Evolutionary conservation across 2,329 filamentous ascomycete genomes (phyloP).

Genomic region (Calonectria ilicicola): DNA sequence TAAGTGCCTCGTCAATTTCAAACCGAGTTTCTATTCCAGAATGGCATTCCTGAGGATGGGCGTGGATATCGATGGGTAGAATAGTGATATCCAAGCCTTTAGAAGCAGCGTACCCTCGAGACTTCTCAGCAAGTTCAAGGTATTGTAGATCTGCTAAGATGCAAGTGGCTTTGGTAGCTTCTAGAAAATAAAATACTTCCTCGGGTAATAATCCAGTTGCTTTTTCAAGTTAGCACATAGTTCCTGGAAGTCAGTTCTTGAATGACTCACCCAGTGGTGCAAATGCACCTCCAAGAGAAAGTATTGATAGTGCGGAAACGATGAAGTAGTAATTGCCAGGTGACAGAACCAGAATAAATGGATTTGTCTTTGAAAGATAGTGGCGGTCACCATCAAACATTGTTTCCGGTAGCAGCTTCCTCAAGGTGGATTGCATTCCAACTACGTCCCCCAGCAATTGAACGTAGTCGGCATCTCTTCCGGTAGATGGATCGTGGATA

Average conservation of each 20-base stretch:
- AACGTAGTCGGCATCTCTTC: neutral
- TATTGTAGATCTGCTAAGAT: neutral
- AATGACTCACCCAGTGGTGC: neutral
- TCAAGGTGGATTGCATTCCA: neutral
- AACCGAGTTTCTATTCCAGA: neutral
- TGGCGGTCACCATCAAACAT: neutral
- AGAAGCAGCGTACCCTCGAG: neutral
- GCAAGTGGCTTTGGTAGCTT: neutral
- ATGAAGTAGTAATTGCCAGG: neutral
- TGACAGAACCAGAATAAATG: neutral
- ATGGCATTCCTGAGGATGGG: neutral
- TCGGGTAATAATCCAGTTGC: neutral
- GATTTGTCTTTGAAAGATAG: neutral
- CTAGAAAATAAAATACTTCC: neutral
- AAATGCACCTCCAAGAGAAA: neutral
- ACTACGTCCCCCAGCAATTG: neutral
- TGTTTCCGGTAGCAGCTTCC: neutral
- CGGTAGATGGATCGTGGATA: neutral
- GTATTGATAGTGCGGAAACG: neutral
- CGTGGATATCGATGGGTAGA: neutral
- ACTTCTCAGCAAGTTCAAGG: neutral
- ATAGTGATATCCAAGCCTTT: neutral
- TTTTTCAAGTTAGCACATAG: neutral
- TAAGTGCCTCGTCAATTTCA: neutral
- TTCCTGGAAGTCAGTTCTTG: neutral